phyloP scores from a whole-genome alignment of 495 filamentous ascomycete species.

The Xylaria castorea region DNA sequence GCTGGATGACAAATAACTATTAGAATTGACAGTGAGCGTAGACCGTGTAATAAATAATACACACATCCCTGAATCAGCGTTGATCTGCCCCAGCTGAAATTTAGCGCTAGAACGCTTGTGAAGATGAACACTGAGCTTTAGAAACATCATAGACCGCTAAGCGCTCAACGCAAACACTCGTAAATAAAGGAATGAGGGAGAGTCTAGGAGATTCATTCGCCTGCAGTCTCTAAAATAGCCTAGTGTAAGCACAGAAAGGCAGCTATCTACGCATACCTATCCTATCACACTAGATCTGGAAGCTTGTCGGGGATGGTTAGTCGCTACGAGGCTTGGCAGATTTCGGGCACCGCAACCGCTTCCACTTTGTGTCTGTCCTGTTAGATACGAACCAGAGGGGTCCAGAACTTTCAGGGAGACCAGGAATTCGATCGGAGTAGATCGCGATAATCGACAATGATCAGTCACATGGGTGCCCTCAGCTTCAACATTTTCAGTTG shows the following conservation, averaged over 20 bases:
- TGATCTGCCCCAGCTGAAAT: background rate
- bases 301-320: background rate
- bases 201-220: background rate
- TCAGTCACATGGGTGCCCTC: conserved; percentile 6
- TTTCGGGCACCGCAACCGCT: background rate
- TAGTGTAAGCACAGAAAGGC: background rate
- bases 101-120: background rate
- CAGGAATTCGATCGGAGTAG: background rate
- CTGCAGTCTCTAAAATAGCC: background rate
- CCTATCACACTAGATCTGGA: background rate
- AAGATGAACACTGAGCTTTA: background rate
- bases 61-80: background rate
- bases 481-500: background rate
- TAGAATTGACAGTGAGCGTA: background rate
- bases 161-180: background rate
- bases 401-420: conserved; percentile 4
- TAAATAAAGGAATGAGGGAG: background rate
- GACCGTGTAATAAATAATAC: background rate
- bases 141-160: background rate
- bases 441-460: conserved; percentile 6
- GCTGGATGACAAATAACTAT: no score
- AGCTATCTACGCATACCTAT: no score
- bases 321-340: conserved; percentile 15
- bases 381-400: background rate
- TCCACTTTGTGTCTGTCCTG: background rate